A percentile compares a stretch with the other conserved stretches of the same genome.
Conservation (phyloP, 768 basidiomycete species). For the Tulasnella sp. region DNA sequence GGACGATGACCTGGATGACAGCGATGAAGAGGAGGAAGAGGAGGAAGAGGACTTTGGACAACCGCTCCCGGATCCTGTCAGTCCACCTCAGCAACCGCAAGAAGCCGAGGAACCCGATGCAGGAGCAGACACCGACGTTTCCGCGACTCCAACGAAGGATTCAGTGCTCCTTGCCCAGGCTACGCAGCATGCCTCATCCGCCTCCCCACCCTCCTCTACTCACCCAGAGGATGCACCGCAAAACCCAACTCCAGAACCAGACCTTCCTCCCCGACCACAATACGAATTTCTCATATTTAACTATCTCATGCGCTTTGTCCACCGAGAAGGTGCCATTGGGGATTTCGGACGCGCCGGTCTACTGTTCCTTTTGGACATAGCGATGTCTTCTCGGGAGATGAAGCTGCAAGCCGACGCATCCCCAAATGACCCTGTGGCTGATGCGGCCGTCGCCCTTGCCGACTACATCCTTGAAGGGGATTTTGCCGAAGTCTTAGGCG, state of each 20-base stretch:
- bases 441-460: slow-evolving; percentile 76
- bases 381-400: slow-evolving; percentile 58
- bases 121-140: slow-evolving; percentile 7
- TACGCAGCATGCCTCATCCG: slow-evolving; percentile 13
- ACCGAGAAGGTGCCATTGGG: slow-evolving; percentile 86
- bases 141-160: slow-evolving; percentile 13
- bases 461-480: slow-evolving; percentile 95
- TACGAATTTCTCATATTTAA: slow-evolving; percentile 95
- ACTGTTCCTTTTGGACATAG: slow-evolving; percentile 90
- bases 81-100: neutral
- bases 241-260: slow-evolving; percentile 30
- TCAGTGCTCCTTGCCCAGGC: slow-evolving; percentile 3
- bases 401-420: neutral
- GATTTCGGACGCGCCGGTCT: slow-evolving; percentile 87
- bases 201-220: slow-evolving; percentile 41
- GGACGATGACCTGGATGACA: slow-evolving; percentile 31
- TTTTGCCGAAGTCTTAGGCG: slow-evolving; percentile 93
- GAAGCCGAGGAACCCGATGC: neutral
- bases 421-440: slow-evolving; percentile 56
- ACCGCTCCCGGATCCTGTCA: slow-evolving; percentile 19
- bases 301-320: slow-evolving; percentile 87
- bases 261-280: slow-evolving; percentile 52
- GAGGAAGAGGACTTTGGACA: slow-evolving; percentile 14
- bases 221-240: too few relatives aligned
- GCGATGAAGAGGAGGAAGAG: slow-evolving; percentile 48